Evolutionary conservation across 2,329 filamentous ascomycete species (phyloP).

Genomic region (Nemania sp.): DNA sequence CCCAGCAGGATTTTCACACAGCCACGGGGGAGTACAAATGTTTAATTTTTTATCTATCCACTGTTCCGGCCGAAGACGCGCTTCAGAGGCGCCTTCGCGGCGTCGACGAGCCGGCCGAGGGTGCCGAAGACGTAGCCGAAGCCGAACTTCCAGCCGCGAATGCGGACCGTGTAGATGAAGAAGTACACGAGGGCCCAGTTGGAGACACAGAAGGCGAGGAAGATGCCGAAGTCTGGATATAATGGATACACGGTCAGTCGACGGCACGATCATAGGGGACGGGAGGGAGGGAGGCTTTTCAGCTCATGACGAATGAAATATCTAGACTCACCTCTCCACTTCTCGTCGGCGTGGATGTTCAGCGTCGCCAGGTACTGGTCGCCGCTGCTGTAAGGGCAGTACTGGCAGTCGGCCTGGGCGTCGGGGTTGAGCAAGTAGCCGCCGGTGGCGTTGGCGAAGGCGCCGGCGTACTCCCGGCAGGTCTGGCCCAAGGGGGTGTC

Average conservation of each 20-base stretch:
- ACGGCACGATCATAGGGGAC: background rate
- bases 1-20: too few relatives aligned
- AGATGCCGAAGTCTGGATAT: conserved; percentile 66
- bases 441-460: conserved; percentile 55
- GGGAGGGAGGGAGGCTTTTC: background rate
- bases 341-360: conserved; percentile 57
- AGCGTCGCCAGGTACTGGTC: conserved; percentile 67
- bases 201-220: conserved; percentile 69
- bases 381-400: conserved; percentile 64
- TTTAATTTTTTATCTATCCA: background rate
- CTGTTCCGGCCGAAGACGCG: conserved; percentile 9
- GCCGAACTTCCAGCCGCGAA: conserved; percentile 73
- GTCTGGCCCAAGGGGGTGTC: conserved; percentile 66
- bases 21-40: too few relatives aligned
- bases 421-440: conserved; percentile 69
- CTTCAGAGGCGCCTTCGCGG: conserved; percentile 42
- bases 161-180: conserved; percentile 74
- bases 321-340: conserved; percentile 64
- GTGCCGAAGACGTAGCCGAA: conserved; percentile 59
- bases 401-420: conserved; percentile 65
- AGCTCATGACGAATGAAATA: background rate
- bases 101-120: conserved; percentile 34
- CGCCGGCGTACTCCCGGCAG: conserved; percentile 66
- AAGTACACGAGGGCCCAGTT: conserved; percentile 77
- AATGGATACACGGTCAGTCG: background rate